These are phyloP conservation scores for Cyberlindnera samutprakarnensis DNA, from an alignment of 805 yeast species.

Conservation along the genomic window DNA sequence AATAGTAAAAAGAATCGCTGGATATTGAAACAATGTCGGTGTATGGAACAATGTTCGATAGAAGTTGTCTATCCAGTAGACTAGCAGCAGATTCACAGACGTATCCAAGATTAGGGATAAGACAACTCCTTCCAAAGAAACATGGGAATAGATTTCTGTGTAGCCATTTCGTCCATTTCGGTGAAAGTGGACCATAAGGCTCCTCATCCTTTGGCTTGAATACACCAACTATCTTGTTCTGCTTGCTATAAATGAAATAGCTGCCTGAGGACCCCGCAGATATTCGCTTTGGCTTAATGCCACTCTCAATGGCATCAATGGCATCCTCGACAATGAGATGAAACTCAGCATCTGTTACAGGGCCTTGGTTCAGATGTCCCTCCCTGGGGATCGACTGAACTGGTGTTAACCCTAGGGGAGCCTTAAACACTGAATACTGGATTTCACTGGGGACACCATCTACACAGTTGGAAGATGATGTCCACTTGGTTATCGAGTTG, in stretches of 20 bases:
- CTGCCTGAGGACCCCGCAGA: conserved; percentile 66
- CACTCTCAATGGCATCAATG: conserved; percentile 37
- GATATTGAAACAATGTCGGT: conserved; percentile 44
- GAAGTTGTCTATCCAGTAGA: conserved; percentile 51
- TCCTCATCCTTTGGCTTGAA: conserved; percentile 79
- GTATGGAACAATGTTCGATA: conserved; percentile 54
- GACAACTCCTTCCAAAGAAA: conserved; percentile 65
- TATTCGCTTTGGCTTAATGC: conserved; percentile 44
- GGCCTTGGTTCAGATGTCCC: conserved; percentile 22
- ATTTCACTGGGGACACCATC: conserved; percentile 32
- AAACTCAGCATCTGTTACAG: conserved; percentile 26
- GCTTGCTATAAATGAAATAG: conserved; percentile 43
- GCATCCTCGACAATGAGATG: conserved; percentile 34
- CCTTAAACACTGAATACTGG: conserved; percentile 48
- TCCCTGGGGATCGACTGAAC: conserved; percentile 21
- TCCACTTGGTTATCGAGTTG: conserved; percentile 21
- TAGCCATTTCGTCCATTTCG: conserved; percentile 76
- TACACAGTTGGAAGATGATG: conserved; percentile 11
- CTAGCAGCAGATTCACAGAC: conserved; percentile 68
- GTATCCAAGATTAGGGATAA: conserved; percentile 67
- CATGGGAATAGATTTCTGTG: conserved; percentile 72
- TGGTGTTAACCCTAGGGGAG: conserved; percentile 26
- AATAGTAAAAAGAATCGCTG: conserved; percentile 33
- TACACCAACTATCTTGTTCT: conserved; percentile 41
- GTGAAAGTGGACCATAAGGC: conserved; percentile 71